Base-by-base conservation (phyloP, 2,329 filamentous ascomycete species). In the Ceratocystiopsis brevicomis region DNA sequence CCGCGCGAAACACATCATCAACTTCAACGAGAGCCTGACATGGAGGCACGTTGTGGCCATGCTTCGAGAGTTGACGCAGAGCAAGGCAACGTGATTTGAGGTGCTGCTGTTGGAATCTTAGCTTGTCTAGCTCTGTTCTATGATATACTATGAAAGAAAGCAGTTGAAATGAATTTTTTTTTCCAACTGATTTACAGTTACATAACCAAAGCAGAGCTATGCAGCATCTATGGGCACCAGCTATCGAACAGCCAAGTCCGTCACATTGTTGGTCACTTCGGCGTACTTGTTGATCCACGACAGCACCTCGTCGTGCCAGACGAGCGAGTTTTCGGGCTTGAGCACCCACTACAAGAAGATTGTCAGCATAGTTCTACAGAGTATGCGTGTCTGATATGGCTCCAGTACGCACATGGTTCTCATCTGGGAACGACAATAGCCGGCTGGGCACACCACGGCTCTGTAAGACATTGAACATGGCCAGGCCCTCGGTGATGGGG, bases 281-380 rank as follows among this genome's bases (percentile, higher is more conserved):
- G 67, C 67, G 51, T 73, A 75, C 54, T 75, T 70, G 52, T 78
- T 78, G 49, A 78, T 77, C 76, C 82, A 95, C 44, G 74, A 74
- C 30, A 95, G 56, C 15, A 96, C 86, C 45, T 85, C 81, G 44
- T 72, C 72, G 54, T 96, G 86, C 90, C 90, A 96, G 17, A 92
- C 69, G 16, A 95, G 63, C 4, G 78, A 81, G 58, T 96, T 96
- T 61, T 95, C 88, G 0, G 81, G 83, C 57, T 94, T 93, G 43
- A 94, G 56, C 4, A 95, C 86, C 84, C 84, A 78, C 72, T 76
- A 41, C 37, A 11, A 38, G 25, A 30, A 30, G 25, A 30, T 9
- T 9, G 25, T 30, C 10, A 30, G 25, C 25, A 30, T 9, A 10
- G 10, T 30, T 30, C 25, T 11, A 10, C 6, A 30, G 25, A 30